Base-by-base conservation (phyloP, 148 eudicot species). In the Rhododendron mucronatum region DNA sequence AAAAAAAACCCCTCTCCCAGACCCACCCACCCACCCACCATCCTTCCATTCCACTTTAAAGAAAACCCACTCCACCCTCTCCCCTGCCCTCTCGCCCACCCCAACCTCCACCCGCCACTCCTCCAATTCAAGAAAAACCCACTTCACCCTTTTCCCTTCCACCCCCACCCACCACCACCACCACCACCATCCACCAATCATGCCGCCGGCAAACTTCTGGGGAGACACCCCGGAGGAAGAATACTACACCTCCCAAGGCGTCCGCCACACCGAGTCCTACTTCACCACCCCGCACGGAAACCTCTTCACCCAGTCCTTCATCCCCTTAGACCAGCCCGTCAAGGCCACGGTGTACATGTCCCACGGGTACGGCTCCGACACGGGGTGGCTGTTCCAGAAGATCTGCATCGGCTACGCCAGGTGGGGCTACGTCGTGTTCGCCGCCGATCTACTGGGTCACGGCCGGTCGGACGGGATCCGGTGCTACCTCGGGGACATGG, bases 361-460 rank as follows among this genome's bases (percentile, higher is more conserved):
- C 84, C 96, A 94, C 86, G 95, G 96, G 7, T 94, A 94, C 89
- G 96, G 95, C 20, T 94, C 96, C 47, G 95, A 94, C 82, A 83
- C 96, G 37, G 92, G 94, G 4, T 94, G 96, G 96, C 78, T 91
- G 13, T 94, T 94, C 90, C 96, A 94, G 86, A 91, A 90, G 82
- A 87, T 91, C 82, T 93, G 95, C 91, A 92, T 94, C 80, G 12
- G 2, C 59, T 92, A 75, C 45, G 91, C 96, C 87, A 65, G 23
- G 7, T 94, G 96, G 96, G 96, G 96, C 1, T 93, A 94, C 89
- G 95, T 94, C 35, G 95, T 94, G 35, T 93, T 88, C 87, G 94
- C 94, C 69, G 95, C 95, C 13, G 96, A 94, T 16, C 87, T 94
- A 30, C 89, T 93, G 39, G 96, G 96, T 18, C 96, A 94, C 88